phyloP scores from a whole-genome alignment of 2,329 filamentous ascomycete genomes.

The Cytospora piceicola region DNA sequence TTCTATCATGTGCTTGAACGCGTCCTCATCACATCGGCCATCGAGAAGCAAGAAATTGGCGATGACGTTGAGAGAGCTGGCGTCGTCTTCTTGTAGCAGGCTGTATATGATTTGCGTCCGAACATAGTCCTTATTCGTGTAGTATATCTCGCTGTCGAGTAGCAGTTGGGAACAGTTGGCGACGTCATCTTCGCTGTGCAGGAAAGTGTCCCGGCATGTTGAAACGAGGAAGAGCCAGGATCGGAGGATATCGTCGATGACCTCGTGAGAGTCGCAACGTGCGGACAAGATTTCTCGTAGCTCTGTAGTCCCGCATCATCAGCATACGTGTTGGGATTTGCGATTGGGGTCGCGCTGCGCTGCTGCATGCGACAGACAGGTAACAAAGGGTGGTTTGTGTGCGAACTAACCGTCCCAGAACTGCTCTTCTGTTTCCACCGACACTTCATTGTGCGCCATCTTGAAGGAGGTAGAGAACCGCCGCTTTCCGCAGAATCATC shows the following conservation, averaged over 20 bases:
- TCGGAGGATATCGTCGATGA: slow-evolving; percentile 83
- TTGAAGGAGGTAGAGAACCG: slow-evolving; percentile 33
- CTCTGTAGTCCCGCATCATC: slow-evolving; percentile 41
- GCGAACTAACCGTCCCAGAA: slow-evolving; percentile 78
- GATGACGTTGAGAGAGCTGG: slow-evolving; percentile 78
- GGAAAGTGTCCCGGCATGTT: slow-evolving; percentile 74
- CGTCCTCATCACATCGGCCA: slow-evolving; percentile 74
- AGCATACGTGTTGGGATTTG: slow-evolving; percentile 1
- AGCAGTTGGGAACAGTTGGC: slow-evolving; percentile 80
- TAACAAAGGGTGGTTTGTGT: slow-evolving; percentile 24
- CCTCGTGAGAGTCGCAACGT: slow-evolving; percentile 56
- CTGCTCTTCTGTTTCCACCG: slow-evolving; percentile 78
- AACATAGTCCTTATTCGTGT: slow-evolving; percentile 78
- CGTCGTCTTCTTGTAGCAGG: slow-evolving; percentile 86
- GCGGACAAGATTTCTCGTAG: slow-evolving; percentile 52
- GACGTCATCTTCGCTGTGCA: slow-evolving; percentile 77
- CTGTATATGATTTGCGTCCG: slow-evolving; percentile 92
- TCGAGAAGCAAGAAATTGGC: slow-evolving; percentile 85
- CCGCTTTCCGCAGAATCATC: slow-evolving; percentile 26
- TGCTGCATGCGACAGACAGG: slow-evolving; percentile 8
- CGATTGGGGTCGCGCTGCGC: slow-evolving; percentile 1
- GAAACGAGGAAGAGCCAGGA: slow-evolving; percentile 81
- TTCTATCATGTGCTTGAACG: slow-evolving; percentile 84
- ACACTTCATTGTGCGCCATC: slow-evolving; percentile 69
- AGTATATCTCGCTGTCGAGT: slow-evolving; percentile 75